A percentile compares a stretch with the other conserved stretches of the same genome.
These are phyloP conservation scores for Camellia japonica DNA, from an alignment of 148 eudicot species.

Conservation along the genomic window DNA sequence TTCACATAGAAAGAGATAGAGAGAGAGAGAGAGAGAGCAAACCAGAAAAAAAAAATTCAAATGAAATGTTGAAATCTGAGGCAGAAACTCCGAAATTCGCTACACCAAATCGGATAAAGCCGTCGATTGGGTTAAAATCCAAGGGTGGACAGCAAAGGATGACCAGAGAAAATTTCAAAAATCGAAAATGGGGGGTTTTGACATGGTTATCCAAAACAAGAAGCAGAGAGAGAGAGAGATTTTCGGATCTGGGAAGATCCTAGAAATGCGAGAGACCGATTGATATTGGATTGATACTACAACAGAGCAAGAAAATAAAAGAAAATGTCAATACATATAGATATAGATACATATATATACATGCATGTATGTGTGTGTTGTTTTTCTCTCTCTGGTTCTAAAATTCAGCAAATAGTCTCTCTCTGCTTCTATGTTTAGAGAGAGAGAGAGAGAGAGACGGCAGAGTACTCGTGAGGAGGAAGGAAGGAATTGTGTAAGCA, in stretches of 20 bases:
- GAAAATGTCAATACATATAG: neutral
- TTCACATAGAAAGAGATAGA: neutral
- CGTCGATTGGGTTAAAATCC: neutral
- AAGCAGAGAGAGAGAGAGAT: slow-evolving; percentile 13
- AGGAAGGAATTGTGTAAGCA: slow-evolving; percentile 13
- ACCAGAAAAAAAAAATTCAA: neutral
- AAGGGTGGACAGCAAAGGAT: neutral
- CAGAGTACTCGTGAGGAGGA: slow-evolving; percentile 29
- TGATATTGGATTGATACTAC: neutral
- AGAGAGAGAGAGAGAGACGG: slow-evolving; percentile 12
- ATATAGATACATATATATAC: neutral
- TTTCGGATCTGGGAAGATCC: slow-evolving; percentile 39
- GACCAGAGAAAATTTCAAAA: neutral
- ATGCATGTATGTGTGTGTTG: neutral
- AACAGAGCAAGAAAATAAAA: neutral
- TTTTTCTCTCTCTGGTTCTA: neutral
- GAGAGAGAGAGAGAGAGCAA: neutral
- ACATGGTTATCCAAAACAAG: neutral
- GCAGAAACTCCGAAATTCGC: neutral
- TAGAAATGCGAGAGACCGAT: slow-evolving; percentile 23
- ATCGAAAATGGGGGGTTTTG: neutral
- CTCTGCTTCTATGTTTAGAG: neutral
- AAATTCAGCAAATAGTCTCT: neutral
- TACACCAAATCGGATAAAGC: neutral
- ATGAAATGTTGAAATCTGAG: neutral